Conservation (phyloP, 108 stramenopile genomes). For the Seminavis robusta region DNA sequence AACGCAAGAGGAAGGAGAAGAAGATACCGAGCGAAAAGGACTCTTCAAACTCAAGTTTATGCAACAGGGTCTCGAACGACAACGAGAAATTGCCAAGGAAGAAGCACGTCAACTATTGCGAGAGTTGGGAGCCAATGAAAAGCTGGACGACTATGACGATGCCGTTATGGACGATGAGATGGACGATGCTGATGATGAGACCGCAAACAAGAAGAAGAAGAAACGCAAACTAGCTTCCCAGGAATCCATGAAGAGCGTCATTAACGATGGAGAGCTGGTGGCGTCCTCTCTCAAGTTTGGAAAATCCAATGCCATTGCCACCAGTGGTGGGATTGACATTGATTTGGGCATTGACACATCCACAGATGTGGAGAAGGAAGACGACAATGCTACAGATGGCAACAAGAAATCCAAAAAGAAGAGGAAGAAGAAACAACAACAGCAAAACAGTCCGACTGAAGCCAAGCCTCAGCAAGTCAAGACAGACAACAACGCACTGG, state of each 20-base stretch:
- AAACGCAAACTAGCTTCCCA: slow-evolving; percentile 54
- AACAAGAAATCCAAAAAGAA: neutral
- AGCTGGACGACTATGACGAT: slow-evolving; percentile 19
- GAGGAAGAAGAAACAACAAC: too few species aligned
- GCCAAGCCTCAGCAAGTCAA: too few species aligned
- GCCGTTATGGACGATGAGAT: slow-evolving; percentile 23
- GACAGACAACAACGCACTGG: too few species aligned
- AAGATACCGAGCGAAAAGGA: slow-evolving; percentile 50
- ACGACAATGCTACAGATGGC: neutral
- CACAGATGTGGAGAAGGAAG: neutral
- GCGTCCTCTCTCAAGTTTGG: slow-evolving; percentile 74
- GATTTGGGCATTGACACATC: neutral
- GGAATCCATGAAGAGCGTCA: slow-evolving; percentile 59
- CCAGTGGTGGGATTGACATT: slow-evolving; percentile 29
- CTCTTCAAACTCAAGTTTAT: slow-evolving; percentile 93
- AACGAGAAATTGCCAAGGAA: slow-evolving; percentile 78
- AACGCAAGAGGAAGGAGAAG: slow-evolving; percentile 21
- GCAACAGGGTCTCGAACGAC: slow-evolving; percentile 86
- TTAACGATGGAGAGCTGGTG: slow-evolving; percentile 75
- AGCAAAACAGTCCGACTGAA: too few species aligned
- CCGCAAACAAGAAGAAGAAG: slow-evolving; percentile 26
- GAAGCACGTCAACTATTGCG: slow-evolving; percentile 80
- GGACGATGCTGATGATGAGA: slow-evolving; percentile 37
- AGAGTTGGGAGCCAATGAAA: slow-evolving; percentile 89
- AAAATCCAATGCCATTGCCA: slow-evolving; percentile 16